Base-by-base conservation (phyloP, 2,329 filamentous ascomycete genomes). In the Pyrenophora teres region DNA sequence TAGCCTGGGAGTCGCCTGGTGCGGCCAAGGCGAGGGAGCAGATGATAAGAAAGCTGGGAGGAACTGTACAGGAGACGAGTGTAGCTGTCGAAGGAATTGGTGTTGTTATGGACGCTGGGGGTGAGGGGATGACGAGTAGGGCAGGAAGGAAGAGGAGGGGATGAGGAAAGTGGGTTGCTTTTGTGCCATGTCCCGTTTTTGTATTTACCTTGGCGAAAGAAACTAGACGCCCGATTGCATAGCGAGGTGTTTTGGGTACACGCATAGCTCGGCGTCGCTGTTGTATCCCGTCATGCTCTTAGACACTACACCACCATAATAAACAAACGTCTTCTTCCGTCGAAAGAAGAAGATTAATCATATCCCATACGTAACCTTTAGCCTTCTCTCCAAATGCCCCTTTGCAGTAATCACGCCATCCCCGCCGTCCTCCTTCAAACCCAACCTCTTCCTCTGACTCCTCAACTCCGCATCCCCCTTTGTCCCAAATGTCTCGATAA, bases 301-400 rank as follows among this genome's bases (percentile, higher is more conserved):
- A 18, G 23, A n/a, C 27, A 25, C 35, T 19, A 13, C 18, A 18
- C 18, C n/a, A 9, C 36, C 19, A 37, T 37, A 37, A 18, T 5
- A 5, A 13, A 18, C 18, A 5, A 21, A 6, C 9, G 2, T 21
- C 9, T 23, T 21, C 21, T 23, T 16, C 13, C 21, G 9, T 38
- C 13, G 5, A 23, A 21, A 10, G 5, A 23, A 21, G 18, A 23
- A 3, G 12, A 25, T 6, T 13, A 10, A 9, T 46, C 50, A 67
- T 15, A 78, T 56, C 18, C 76, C 79, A 75, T 86, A 87, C 2
- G 84, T 86, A 18, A 82, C 83, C 45, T 77, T 79, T 65, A 87
- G 65, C 54, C 84, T 74, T 50, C 78, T 74, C 61, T 80, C 77
- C 69, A 87, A 69, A 78, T 87, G 84, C 64, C 83, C 80, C 56